Base-by-base conservation (phyloP, 2,329 filamentous ascomycete genomes). In the Coleophoma eucalyptorum region DNA sequence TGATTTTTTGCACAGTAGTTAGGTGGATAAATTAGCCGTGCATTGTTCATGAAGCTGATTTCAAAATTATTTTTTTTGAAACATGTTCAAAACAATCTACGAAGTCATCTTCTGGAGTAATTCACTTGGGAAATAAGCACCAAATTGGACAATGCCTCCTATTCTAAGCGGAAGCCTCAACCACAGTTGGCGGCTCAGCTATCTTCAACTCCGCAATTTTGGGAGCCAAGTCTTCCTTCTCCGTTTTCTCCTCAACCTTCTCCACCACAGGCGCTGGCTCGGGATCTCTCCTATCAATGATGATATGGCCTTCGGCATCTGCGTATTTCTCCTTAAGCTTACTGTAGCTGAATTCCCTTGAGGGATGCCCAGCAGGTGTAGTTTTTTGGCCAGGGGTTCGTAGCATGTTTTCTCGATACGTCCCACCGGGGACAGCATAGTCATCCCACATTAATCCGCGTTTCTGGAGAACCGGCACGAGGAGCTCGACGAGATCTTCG, bases 401-500 rank as follows among this genome's bases (percentile, higher is more conserved):
- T 50, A 79, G 80, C 49, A 84, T 69, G 62, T 84, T 84, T 65
- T 84, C 81, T 6, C 81, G 69, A 56, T 82, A 83, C 0, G 79
- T 83, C 0, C 79, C 80, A 2, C 74, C 75, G 1, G 76, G 75
- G 1, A 81, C 77, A 5, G 73, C 70, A 56, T 76, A 76, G 40
- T 73, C 71, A 12, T 74, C 65, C 52, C 54, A 54, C 64, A 84
- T 82, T 12, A 83, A 61, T 0, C 82, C 81, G 13, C 84, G 71
- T 13, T 68, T 69, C 20, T 73, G 76, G 11, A 89, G 70, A 55
- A 87, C 85, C 0, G 84, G 85, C 1, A 88, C 64, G 3, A 88
- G 66, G 0, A 86, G 70, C 19, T 87, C 81, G 32, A 82, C 76
- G 13, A 88, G 79, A 55, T 88, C 84, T 52, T 82, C 77, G 68